phyloP scores from a whole-genome alignment of 345 rosid species.

The Rhodomyrtus tomentosa region DNA sequence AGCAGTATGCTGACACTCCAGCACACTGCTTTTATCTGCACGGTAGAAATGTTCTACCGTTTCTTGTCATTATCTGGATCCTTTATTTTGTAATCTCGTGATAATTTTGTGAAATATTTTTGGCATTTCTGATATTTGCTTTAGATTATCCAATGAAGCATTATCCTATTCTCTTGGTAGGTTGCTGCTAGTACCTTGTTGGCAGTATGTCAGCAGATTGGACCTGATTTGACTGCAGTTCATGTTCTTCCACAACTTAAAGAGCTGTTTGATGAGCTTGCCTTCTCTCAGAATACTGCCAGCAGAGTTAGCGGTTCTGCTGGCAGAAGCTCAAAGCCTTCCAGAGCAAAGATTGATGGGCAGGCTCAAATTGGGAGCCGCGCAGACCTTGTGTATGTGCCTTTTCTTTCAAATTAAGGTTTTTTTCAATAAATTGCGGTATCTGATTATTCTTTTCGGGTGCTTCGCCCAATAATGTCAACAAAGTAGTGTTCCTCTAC shows the following conservation, averaged over 20 bases:
- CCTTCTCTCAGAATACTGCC: slow-evolving; percentile 66
- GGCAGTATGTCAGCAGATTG: slow-evolving; percentile 79
- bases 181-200: slow-evolving; percentile 65
- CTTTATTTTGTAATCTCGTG: not conserved
- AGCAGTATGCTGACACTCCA: not conserved
- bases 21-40: not conserved
- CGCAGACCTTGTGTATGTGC: slow-evolving; percentile 87
- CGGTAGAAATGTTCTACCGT: not conserved
- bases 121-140: not conserved
- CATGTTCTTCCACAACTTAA: slow-evolving; percentile 90
- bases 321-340: slow-evolving; percentile 31
- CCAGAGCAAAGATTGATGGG: slow-evolving; percentile 27
- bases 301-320: slow-evolving; percentile 36
- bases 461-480: not conserved
- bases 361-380: slow-evolving; percentile 67
- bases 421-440: not conserved
- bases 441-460: not conserved
- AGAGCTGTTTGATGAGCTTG: slow-evolving; percentile 87
- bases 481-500: not conserved
- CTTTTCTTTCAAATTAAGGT: not conserved
- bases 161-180: slow-evolving; percentile 16
- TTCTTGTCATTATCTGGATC: not conserved
- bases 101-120: not conserved
- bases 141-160: not conserved
- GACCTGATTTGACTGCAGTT: slow-evolving; percentile 75